Percentiles rank a stretch among this genome's conserved stretches.
phyloP scores from a whole-genome alignment of 2,329 filamentous ascomycete genomes.

The Cladophialophora psammophila region DNA sequence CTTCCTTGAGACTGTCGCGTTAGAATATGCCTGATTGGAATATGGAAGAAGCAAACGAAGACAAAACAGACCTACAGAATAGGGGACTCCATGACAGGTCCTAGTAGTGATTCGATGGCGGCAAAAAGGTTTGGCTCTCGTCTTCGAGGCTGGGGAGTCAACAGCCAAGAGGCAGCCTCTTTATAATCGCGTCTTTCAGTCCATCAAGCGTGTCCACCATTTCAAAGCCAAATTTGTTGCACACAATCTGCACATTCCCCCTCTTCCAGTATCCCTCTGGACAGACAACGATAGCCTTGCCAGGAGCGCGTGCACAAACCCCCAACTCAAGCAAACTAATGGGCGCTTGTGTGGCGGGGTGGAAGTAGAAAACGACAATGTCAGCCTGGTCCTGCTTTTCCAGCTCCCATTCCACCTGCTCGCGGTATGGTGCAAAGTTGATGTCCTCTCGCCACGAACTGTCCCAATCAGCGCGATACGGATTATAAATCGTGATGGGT shows the following conservation, averaged over 20 bases:
- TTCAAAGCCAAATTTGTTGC: too few relatives aligned
- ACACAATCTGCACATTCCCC: too few relatives aligned
- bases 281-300: conserved; percentile 62
- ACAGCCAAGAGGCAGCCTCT: neutral
- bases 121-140: too few relatives aligned
- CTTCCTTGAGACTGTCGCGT: too few relatives aligned
- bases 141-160: neutral
- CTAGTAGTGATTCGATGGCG: too few relatives aligned
- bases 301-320: conserved; percentile 51
- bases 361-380: conserved; percentile 66
- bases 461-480: conserved; percentile 65
- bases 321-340: conserved; percentile 69
- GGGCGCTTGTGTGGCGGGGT: conserved; percentile 60
- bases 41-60: too few relatives aligned
- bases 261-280: conserved; percentile 36
- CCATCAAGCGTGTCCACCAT: too few relatives aligned
- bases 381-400: conserved; percentile 61
- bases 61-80: too few relatives aligned
- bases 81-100: too few relatives aligned
- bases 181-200: too few relatives aligned
- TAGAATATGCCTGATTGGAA: too few relatives aligned
- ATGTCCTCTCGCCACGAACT: conserved; percentile 60
- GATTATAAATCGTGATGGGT: conserved; percentile 65
- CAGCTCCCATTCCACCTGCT: conserved; percentile 70
- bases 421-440: conserved; percentile 54